Base-by-base conservation (phyloP, 345 rosid genomes). In the Pugionium cornutum region DNA sequence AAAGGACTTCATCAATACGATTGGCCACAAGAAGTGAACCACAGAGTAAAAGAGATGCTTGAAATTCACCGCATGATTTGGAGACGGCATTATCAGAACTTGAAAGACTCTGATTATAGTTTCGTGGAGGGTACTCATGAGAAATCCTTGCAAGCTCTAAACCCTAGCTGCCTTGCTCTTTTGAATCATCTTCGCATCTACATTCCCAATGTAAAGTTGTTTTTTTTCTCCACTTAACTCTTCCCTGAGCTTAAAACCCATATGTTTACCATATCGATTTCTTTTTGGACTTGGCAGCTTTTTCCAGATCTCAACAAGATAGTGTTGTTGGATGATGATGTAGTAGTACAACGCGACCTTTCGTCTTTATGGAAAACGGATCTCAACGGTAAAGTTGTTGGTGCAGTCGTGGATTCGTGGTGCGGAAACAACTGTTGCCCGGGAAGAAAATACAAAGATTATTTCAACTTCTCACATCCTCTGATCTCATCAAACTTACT, bases 1-100 rank as follows among this genome's bases (percentile, higher is more conserved):
- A 92, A 89, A 78, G 98, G 98, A 30, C 82, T 92, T 70, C 96
- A 92, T 62, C 95, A 89, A 58, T 92, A 82, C 76, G 92, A 92
- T 64, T 92, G 98, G 98, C 77, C 96, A 48, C 70, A 78, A 67
- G 89, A 84, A 64, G 91, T 84, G 68, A 86, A 89, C 50, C 37
- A 67, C 62, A 85, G 74, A 64, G 86, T 92, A 35, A 88, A 81
- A 70, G 89, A 87, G 74, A 87, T 87, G 83, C 62, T 87, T 10
- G 89, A 84, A 60, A 79, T 81, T 61, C 87, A 89, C 76, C 87
- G 77, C n/a, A 67, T 82, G 71, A 79, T 83, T 63, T 83, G 91
- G 89, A 80, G 65, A 58, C 84, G 74, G 51, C 75, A 83, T 77
- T 80, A 80, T 72, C 72, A 77, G 55, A 78, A 75, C 59, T 68